Evolutionary conservation across 345 rosid genomes (phyloP), one percentile per base, ranked within the genome.

Genomic region (Aquilaria yunnanensis): DNA sequence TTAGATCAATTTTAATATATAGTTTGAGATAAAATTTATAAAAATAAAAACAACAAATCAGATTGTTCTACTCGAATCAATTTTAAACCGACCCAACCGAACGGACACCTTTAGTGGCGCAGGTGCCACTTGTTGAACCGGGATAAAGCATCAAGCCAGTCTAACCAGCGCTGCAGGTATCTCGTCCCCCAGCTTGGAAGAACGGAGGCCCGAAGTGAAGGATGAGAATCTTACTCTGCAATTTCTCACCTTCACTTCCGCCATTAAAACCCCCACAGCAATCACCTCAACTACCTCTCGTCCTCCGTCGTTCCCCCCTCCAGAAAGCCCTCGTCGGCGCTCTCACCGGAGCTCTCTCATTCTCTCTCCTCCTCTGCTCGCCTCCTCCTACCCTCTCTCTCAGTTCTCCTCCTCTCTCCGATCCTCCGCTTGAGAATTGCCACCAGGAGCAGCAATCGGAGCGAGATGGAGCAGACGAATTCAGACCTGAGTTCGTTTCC

Each of bases 301-400:
- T 12, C 10, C 30, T 16, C 47, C 54, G 58, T 3, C 32, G 4
- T 29, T 65, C 50, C 37, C 67, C 72, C 72, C 56, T 74, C 11
- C 75, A 73, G 59, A 88, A 83, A 57, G 47, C 86, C 14, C 55
- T 83, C 2, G 49, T 71, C 31, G 66, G 72, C 47, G 75, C 82
- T 33, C 57, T 85, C 11, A 65, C 80, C 6, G 92, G 89, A 69
- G 87, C 81, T 53, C 79, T 88, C 30, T 81, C 96, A 0, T 47
- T 87, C 65, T 78, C 76, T 66, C 83, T 89, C 51, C 63, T 90
- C 23, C 65, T 87, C 63, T 72, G 88, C 23, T 77, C 90, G 6
- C 82, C 90, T 29, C 57, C 78, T 43, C 61, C 79, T 37, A 75
- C 89, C n/a, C 45, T 72, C 16, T 74, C 90, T 1, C 41, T 58